Base-by-base conservation (phyloP, 2,329 filamentous ascomycete species). In the Alternaria sp. region DNA sequence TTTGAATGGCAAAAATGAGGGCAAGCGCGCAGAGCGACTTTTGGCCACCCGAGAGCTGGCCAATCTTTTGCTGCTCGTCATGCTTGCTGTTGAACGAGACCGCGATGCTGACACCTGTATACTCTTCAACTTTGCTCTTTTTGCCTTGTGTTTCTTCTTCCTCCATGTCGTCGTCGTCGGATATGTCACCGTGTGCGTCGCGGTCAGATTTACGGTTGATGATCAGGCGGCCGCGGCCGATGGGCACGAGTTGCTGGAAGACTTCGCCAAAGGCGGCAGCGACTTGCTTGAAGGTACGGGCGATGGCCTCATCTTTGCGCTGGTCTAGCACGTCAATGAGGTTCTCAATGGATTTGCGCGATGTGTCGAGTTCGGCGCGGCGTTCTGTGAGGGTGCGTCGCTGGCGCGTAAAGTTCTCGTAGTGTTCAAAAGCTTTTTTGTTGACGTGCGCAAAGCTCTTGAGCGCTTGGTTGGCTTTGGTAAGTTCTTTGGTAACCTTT, bases 381-480 rank as follows among this genome's bases (percentile, higher is more conserved):
- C 95, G 90, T 72, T 91, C 90, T 49, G 91, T 90, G 17, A 99
- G 84, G 23, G 90, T 90, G 62, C 97, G 93, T 56, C 96, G 90
- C 78, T 97, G 92, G 50, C 89, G 90, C 7, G 94, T 97, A 77
- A 98, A 99, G 80, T 89, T 96, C 80, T 94, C 96, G 82, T 98
- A 99, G 77, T 99, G 95, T 79, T 99, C 96, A 74, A 98, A 97
- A 0, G 95, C 95, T 80, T 99, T 98, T 81, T 98, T 99, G 85
- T 99, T 99, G 80, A 99, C 93, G 72, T 97, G 92, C 54, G 93
- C 92, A 80, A 95, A 98, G 76, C 97, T 97, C 81, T 98, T 98
- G 54, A 98, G 83, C 0, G 91, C 88, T 69, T 97, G 92, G 63
- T 96, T 96, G 72, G 94, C 92, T 72, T 93, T 96, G 80, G 95